Evolutionary conservation across 257 asterid genomes (phyloP).

Genomic region (Solanum lignicaule): DNA sequence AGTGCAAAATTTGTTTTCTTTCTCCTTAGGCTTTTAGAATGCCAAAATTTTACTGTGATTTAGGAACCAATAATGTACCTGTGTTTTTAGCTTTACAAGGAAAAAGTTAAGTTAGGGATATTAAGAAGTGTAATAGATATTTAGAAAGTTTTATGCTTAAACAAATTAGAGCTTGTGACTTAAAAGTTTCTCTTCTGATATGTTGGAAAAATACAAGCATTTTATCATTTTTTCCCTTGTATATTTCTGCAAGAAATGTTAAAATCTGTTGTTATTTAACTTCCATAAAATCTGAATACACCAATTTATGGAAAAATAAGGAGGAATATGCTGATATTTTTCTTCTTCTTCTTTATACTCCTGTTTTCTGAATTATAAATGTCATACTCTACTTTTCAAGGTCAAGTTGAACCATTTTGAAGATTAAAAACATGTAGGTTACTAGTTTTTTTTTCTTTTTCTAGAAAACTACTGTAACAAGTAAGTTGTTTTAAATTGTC

Average conservation of each 20-base stretch:
- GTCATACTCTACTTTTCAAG: neutral
- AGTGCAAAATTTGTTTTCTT: neutral
- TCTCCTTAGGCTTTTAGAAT: neutral
- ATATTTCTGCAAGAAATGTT: neutral
- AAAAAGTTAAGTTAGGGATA: neutral
- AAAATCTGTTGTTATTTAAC: neutral
- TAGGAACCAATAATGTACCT: neutral
- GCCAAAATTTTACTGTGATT: neutral
- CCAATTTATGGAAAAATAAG: neutral
- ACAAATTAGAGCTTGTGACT: neutral
- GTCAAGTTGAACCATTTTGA: neutral
- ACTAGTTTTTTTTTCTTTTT: neutral
- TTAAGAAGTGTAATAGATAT: neutral
- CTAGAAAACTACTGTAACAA: too few relatives aligned
- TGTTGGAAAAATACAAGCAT: neutral
- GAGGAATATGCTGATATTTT: neutral
- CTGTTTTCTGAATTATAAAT: too few relatives aligned
- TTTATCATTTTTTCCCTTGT: neutral
- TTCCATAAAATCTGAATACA: neutral
- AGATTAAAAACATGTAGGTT: too few relatives aligned
- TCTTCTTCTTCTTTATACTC: neutral
- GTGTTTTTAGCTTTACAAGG: neutral
- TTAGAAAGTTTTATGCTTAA: neutral
- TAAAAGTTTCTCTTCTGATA: neutral
- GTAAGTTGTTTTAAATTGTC: too few relatives aligned